A percentile compares a stretch with the other conserved stretches of the same genome.
These are phyloP conservation scores for Phytophthora megakarya DNA, from an alignment of 352 stramenopile species.

Conservation along the genomic window DNA sequence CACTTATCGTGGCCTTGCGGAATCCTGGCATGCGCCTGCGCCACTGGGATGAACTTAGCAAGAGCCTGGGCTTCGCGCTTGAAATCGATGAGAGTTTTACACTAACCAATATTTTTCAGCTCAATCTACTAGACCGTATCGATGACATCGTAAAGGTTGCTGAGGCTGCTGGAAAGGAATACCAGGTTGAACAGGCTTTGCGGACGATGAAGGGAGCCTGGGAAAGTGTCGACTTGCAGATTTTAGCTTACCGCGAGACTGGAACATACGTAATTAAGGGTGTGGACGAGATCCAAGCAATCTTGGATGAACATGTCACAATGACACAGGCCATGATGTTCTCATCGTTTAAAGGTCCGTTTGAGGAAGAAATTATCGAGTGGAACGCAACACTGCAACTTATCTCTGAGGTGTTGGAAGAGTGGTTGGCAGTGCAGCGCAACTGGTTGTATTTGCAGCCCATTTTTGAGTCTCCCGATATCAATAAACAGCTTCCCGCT, in stretches of 20 bases:
- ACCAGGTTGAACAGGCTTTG: slow-evolving; percentile 93
- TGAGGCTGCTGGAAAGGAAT: slow-evolving; percentile 94
- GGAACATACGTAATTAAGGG: slow-evolving; percentile 95
- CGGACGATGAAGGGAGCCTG: slow-evolving; percentile 93
- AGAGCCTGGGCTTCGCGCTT: slow-evolving; percentile 73
- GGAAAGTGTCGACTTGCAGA: slow-evolving; percentile 90
- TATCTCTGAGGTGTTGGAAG: slow-evolving; percentile 93
- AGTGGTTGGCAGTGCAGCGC: slow-evolving; percentile 95
- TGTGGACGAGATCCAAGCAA: slow-evolving; percentile 93
- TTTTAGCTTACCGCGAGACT: slow-evolving; percentile 92
- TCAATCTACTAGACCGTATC: slow-evolving; percentile 85
- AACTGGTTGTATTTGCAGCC: slow-evolving; percentile 96
- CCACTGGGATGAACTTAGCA: slow-evolving; percentile 94
- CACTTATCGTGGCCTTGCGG: slow-evolving; percentile 89
- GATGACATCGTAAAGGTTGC: slow-evolving; percentile 93
- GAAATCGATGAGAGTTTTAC: slow-evolving; percentile 91
- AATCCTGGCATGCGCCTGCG: slow-evolving; percentile 94
- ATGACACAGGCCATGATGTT: slow-evolving; percentile 98
- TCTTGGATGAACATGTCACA: slow-evolving; percentile 96
- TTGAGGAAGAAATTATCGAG: slow-evolving; percentile 93
- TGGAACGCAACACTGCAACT: slow-evolving; percentile 92
- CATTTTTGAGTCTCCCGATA: slow-evolving; percentile 96
- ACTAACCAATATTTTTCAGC: slow-evolving; percentile 83
- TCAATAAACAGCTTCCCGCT: slow-evolving; percentile 95
- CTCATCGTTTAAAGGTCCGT: slow-evolving; percentile 94